Percentiles rank a stretch among this genome's conserved stretches.
Evolutionary conservation across 2,329 filamentous ascomycete genomes (phyloP).

Genomic region (Cadophora malorum): DNA sequence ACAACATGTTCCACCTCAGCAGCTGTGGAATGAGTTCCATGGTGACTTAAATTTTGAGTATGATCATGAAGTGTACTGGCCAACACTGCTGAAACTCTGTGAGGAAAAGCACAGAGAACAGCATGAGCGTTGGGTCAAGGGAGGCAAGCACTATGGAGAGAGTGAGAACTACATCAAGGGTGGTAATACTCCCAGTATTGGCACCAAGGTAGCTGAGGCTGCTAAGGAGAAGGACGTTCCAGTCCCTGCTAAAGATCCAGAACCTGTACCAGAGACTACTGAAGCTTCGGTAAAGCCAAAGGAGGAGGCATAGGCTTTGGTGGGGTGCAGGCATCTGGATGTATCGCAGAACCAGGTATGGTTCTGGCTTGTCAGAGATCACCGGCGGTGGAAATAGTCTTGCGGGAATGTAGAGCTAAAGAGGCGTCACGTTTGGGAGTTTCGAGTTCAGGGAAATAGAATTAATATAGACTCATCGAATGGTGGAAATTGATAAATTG

Average conservation of each 20-base stretch:
- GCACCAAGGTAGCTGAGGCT: conserved; percentile 1
- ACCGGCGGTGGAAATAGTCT: neutral
- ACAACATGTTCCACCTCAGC: conserved; percentile 78
- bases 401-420: neutral
- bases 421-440: neutral
- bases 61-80: conserved; percentile 89
- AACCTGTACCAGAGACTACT: neutral
- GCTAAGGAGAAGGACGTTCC: conserved; percentile 10
- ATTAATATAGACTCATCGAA: neutral
- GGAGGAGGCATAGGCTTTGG: neutral
- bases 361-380: neutral
- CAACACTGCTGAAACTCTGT: conserved; percentile 76
- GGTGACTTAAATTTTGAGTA: conserved; percentile 91
- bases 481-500: neutral
- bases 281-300: conserved; percentile 12
- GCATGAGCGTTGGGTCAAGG: conserved; percentile 75
- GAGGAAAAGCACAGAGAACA: conserved; percentile 68
- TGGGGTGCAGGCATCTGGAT: neutral
- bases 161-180: conserved; percentile 87
- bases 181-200: conserved; percentile 40
- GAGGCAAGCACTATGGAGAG: conserved; percentile 83
- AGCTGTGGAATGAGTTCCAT: conserved; percentile 78
- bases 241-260: neutral
- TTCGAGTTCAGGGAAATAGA: conserved; percentile 1
- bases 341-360: neutral